A percentile compares a stretch with the other conserved stretches of the same genome.
phyloP scores from a whole-genome alignment of 306 rosid genomes.

The Cicer cuneatum region DNA sequence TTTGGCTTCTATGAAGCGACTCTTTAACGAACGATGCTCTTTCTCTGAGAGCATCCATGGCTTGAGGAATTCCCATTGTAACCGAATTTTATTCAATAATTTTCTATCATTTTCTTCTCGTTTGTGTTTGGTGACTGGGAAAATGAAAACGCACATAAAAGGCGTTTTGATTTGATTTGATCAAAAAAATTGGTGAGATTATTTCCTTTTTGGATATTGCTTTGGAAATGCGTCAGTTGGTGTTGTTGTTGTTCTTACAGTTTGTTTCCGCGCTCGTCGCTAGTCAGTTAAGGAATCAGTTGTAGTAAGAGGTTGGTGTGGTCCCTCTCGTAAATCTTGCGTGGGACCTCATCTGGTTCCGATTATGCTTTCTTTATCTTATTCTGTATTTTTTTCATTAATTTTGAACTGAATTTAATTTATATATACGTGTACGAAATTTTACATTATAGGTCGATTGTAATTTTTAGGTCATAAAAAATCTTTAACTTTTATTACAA shows the following conservation, averaged over 20 bases:
- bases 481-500: too few relatives aligned
- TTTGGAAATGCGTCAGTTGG: slow-evolving; percentile 14
- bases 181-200: background rate
- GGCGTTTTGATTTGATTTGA: slow-evolving; percentile 14
- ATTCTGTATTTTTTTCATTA: too few relatives aligned
- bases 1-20: slow-evolving; percentile 78
- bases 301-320: slow-evolving; percentile 29
- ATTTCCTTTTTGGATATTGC: background rate
- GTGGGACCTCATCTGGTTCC: slow-evolving; percentile 46
- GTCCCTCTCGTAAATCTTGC: slow-evolving; percentile 6
- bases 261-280: slow-evolving; percentile 39
- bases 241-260: slow-evolving; percentile 17
- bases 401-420: too few relatives aligned
- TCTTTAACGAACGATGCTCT: slow-evolving; percentile 72
- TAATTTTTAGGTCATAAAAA: too few relatives aligned
- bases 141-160: slow-evolving; percentile 5
- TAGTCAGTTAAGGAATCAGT: slow-evolving; percentile 38
- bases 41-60: slow-evolving; percentile 66
- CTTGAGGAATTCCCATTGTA: slow-evolving; percentile 62
- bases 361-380: slow-evolving; percentile 19
- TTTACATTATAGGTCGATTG: too few relatives aligned
- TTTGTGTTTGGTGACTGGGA: slow-evolving; percentile 41
- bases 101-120: slow-evolving; percentile 41
- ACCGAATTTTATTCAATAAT: background rate
- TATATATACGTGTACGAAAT: too few relatives aligned